Conservation (phyloP, 805 yeast genomes). For the Kregervanrija fluxuum region DNA sequence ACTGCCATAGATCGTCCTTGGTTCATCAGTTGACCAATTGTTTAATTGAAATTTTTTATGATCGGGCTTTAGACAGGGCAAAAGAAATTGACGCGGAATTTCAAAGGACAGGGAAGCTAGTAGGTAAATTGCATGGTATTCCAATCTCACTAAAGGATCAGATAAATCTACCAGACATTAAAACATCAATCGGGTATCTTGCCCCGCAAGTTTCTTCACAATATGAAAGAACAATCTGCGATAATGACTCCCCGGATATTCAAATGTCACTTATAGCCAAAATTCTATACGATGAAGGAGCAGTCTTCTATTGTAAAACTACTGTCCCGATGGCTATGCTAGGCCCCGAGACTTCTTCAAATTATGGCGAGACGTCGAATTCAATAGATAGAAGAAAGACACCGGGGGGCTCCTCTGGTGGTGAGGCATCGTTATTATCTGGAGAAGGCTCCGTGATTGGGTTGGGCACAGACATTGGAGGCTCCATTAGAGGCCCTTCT, state of each 20-base stretch:
- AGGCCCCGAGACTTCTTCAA: constrained; percentile 48
- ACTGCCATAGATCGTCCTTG: constrained; percentile 49
- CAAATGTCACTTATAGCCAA: constrained; percentile 32
- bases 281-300: constrained; percentile 38
- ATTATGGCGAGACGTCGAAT: constrained; percentile 44
- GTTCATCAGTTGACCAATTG: constrained; percentile 47
- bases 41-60: constrained; percentile 39
- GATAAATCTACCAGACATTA: constrained; percentile 38
- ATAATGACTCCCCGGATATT: constrained; percentile 11
- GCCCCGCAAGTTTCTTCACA: constrained; percentile 2
- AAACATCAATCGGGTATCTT: constrained; percentile 41
- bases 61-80: constrained; percentile 55
- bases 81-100: constrained; percentile 45
- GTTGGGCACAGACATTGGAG: constrained; percentile 56
- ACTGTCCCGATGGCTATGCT: constrained; percentile 51
- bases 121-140: constrained; percentile 61
- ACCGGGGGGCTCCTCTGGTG: constrained; percentile 60
- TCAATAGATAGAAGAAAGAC: constrained; percentile 43
- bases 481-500: constrained; percentile 30
- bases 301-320: constrained; percentile 47
- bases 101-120: constrained; percentile 36
- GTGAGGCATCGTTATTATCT: constrained; percentile 53
- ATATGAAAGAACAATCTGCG: neutral
- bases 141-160: constrained; percentile 43
- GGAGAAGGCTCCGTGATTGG: constrained; percentile 51